Percentiles rank a stretch among this genome's conserved stretches.
These are phyloP conservation scores for Brassica incana DNA, from an alignment of 345 rosid genomes.

Conservation along the genomic window DNA sequence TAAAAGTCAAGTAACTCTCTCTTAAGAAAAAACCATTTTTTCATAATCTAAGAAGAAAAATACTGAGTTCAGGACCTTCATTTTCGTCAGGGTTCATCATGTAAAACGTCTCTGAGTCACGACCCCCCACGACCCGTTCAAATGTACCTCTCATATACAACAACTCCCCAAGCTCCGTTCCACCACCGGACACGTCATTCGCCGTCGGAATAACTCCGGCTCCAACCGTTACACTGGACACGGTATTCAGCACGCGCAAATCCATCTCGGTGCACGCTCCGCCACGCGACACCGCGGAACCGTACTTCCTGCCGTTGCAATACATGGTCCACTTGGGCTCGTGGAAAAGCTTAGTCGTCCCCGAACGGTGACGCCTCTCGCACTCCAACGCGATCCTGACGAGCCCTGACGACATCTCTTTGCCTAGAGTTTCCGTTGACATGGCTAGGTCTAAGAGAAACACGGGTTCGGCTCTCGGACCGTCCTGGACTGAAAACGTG, in stretches of 20 bases:
- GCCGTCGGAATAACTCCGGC: conserved; percentile 79
- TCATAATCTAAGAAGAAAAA: conserved; percentile 76
- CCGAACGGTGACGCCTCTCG: conserved; percentile 46
- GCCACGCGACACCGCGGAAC: conserved; percentile 61
- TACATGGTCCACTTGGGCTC: conserved; percentile 93
- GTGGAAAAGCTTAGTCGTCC: conserved; percentile 49
- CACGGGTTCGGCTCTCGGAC: conserved; percentile 74
- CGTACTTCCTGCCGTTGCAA: conserved; percentile 88
- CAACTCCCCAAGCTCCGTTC: conserved; percentile 66
- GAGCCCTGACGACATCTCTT: conserved; percentile 88
- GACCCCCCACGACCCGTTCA: conserved; percentile 86
- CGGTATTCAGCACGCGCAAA: conserved; percentile 72
- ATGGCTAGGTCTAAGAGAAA: conserved; percentile 73
- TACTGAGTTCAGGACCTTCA: conserved; percentile 90
- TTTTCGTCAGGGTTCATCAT: conserved; percentile 93
- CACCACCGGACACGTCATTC: conserved; percentile 29
- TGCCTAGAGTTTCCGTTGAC: conserved; percentile 74
- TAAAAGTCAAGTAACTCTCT: background rate
- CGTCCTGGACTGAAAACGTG: conserved; percentile 78
- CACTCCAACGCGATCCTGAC: conserved; percentile 91
- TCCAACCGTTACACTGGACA: conserved; percentile 73
- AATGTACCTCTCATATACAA: conserved; percentile 83
- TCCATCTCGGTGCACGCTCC: conserved; percentile 56
- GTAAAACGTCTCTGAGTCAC: conserved; percentile 94
- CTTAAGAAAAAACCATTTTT: background rate